Evolutionary conservation across 768 basidiomycete genomes (phyloP), one percentile per base, ranked within the genome.

Genomic region (Asterophora lycoperdoides): DNA sequence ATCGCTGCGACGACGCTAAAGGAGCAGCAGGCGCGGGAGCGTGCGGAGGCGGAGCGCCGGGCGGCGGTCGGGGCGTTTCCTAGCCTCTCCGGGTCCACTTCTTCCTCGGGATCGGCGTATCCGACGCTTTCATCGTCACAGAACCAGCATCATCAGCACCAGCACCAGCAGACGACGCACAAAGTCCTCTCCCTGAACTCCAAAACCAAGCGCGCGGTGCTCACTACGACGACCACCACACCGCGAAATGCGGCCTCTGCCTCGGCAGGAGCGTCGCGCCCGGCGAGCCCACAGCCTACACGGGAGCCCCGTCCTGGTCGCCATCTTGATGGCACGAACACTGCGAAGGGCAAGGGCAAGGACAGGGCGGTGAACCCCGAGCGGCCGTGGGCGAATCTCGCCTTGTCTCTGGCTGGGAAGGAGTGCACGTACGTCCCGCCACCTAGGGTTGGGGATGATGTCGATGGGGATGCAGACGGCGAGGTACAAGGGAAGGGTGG

Each of bases 41-140:
- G 67, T 26, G 75, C 64, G 13, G 62, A 71, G 2, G 72, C 78
- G 19, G 76, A 78, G 48, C 78, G 75, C 0, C 68, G 74, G 5
- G 64, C 64, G 7, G 77, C 76, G 0, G 77, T 68, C 19, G 84
- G 84, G 2, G 81, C 79, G 0, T 88, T 88, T 59, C 85, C 85
- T 15, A 67, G 71, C 11, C 74, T 88, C 20, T 52, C 62, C 2
- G 18, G 33, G 57, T 30, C 32, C 38, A 17, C 39, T 54, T 33
- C 39, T 40, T 29, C 30, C 36, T 41, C 53, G 2, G 45, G 41
- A 15, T 40, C 49, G 6, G 46, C 36, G 3, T 30, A 30, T 5
- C 49, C 43, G 5, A 19, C 15, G 10, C 44, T 10, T 11, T 14
- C 46, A 33, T 26, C 20, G 15, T 55, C 46, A 50, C 55, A 40